phyloP scores from a whole-genome alignment of 2,329 filamentous ascomycete species.

The Coniochaeta sp. region DNA sequence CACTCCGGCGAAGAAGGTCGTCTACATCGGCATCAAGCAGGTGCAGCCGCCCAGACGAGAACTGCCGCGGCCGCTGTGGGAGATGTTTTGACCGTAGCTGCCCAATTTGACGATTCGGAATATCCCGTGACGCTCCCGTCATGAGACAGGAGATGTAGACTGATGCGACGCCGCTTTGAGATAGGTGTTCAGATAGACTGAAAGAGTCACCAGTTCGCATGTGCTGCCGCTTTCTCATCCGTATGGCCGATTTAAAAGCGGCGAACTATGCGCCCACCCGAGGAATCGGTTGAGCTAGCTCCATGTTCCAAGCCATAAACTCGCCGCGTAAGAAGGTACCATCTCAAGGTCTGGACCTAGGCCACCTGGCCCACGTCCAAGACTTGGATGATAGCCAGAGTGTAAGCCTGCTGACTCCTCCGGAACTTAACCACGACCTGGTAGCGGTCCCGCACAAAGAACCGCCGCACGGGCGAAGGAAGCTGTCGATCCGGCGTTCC shows the following conservation, averaged over 20 bases:
- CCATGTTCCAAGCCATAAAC: neutral
- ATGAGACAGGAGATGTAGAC: neutral
- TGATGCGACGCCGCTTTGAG: neutral
- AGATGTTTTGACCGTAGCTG: conserved; percentile 30
- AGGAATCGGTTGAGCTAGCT: neutral
- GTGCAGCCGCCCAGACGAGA: conserved; percentile 20
- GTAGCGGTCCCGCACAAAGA: neutral
- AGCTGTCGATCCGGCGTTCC: neutral
- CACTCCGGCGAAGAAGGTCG: conserved; percentile 64
- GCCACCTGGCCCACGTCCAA: neutral
- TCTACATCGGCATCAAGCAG: conserved; percentile 70
- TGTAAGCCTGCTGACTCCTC: neutral
- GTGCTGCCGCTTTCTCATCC: neutral
- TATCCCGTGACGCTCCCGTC: neutral
- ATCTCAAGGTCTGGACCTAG: neutral
- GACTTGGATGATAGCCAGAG: neutral
- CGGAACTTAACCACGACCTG: neutral
- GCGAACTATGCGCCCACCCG: neutral
- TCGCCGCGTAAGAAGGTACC: neutral
- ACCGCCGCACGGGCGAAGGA: neutral
- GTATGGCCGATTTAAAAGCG: neutral
- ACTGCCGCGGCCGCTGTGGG: conserved; percentile 57
- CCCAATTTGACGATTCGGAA: neutral
- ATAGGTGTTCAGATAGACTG: neutral
- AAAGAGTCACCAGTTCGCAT: neutral